A percentile compares a stretch with the other conserved stretches of the same genome.
Conservation (phyloP, 2,329 filamentous ascomycete genomes). For the Colletotrichum somersetense region DNA sequence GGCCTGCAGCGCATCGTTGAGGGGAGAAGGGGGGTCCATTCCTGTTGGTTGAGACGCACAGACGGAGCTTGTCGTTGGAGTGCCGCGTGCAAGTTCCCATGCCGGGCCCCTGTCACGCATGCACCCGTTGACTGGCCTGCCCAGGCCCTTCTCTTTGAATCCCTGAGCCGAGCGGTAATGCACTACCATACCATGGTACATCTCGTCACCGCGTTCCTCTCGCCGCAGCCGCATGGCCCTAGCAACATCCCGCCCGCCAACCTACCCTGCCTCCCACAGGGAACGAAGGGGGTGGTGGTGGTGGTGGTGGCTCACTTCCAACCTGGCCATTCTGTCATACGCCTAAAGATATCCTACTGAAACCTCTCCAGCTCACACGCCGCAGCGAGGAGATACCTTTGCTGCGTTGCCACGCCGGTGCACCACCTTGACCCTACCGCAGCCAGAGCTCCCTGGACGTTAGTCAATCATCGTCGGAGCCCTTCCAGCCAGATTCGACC, state of each 20-base stretch:
- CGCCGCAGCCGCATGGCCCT: constrained; percentile 32
- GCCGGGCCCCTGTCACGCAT: constrained; percentile 23
- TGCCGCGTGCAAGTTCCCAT: constrained; percentile 36
- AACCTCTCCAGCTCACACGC: constrained; percentile 10
- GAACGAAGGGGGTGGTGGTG: constrained; percentile 8
- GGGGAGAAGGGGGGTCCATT: constrained; percentile 30
- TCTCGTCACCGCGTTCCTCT: constrained; percentile 38
- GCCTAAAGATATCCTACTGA: constrained; percentile 6
- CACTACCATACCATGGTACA: constrained; percentile 20
- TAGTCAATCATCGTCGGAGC: constrained; percentile 18
- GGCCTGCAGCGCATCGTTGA: constrained; percentile 34
- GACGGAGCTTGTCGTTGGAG: constrained; percentile 37
- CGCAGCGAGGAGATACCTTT: constrained; percentile 3
- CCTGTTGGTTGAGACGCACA: constrained; percentile 41
- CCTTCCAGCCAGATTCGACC: constrained; percentile 14
- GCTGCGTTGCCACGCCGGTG: neutral
- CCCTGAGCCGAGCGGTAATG: constrained; percentile 39
- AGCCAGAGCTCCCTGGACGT: neutral
- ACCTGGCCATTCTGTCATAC: constrained; percentile 23
- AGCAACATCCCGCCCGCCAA: constrained; percentile 27
- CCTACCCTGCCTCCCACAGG: constrained; percentile 18
- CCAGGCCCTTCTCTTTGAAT: constrained; percentile 28
- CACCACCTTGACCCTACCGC: neutral
- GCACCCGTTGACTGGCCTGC: constrained; percentile 25
- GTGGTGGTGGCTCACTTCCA: constrained; percentile 12